Evolutionary conservation across 768 basidiomycete genomes (phyloP).

Genomic region (Hypholoma fasciculare): DNA sequence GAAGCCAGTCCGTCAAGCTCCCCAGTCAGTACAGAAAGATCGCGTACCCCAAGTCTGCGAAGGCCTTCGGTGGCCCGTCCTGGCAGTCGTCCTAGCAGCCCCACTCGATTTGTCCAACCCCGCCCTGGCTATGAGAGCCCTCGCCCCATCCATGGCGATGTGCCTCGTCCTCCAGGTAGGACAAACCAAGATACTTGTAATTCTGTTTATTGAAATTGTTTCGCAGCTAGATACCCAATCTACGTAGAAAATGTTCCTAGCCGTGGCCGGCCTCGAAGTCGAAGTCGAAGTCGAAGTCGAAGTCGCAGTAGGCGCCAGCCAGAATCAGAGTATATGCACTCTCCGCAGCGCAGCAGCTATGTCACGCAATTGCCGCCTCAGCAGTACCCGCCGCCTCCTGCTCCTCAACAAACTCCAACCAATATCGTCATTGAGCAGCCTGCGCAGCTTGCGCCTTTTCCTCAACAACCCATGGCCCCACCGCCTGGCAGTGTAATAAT

Average conservation of each 20-base stretch:
- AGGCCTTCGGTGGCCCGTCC: conserved; percentile 8
- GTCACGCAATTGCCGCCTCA: conserved; percentile 1
- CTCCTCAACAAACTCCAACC: neutral
- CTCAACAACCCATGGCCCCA: conserved; percentile 17
- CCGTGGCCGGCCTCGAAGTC: neutral
- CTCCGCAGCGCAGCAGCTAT: neutral
- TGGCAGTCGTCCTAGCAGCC: conserved; percentile 14
- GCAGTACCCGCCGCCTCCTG: conserved; percentile 21
- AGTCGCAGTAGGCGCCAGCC: conserved; percentile 8
- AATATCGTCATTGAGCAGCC: conserved; percentile 31
- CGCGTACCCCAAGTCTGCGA: conserved; percentile 7
- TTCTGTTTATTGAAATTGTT: no score
- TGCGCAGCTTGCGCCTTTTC: conserved; percentile 13
- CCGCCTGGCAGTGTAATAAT: neutral
- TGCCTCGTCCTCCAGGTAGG: no score
- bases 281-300: conserved; percentile 12
- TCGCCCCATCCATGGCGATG: no score
- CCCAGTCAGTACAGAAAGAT: conserved; percentile 5
- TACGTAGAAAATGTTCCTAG: no score
- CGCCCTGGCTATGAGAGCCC: conserved; percentile 7
- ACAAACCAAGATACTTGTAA: no score
- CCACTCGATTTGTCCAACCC: conserved; percentile 14
- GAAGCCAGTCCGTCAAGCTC: conserved; percentile 17
- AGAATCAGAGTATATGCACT: conserved; percentile 7
- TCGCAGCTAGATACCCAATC: no score